phyloP scores from a whole-genome alignment of 2,329 filamentous ascomycete genomes.

The Epicoccum nigrum region DNA sequence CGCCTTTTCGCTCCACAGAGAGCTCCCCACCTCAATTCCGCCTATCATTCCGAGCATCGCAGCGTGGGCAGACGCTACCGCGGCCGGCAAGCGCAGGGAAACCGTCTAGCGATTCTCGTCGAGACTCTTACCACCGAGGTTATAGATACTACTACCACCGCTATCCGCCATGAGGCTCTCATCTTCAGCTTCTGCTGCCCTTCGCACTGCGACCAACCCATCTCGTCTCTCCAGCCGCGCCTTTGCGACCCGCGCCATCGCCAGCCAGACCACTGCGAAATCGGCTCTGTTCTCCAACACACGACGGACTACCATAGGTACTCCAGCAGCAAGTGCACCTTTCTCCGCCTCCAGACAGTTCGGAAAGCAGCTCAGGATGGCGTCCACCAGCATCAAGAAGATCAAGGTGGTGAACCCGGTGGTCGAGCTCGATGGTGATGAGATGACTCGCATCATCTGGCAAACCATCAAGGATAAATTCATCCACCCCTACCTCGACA shows the following conservation, averaged over 20 bases:
- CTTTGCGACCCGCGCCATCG: conserved; percentile 42
- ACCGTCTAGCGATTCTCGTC: conserved; percentile 21
- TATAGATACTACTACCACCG: conserved; percentile 25
- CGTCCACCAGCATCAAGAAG: conserved; percentile 83
- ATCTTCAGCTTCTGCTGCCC: conserved; percentile 34
- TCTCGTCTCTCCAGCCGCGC: conserved; percentile 29
- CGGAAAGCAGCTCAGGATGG: conserved; percentile 39
- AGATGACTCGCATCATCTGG: conserved; percentile 99
- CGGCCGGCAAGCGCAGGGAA: conserved; percentile 31
- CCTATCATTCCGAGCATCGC: conserved; percentile 22
- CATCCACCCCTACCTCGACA: conserved; percentile 93
- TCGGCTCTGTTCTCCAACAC: conserved; percentile 29
- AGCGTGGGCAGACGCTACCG: conserved; percentile 23
- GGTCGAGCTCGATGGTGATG: conserved; percentile 92
- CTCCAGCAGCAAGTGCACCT: conserved; percentile 14
- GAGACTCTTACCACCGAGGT: conserved; percentile 32
- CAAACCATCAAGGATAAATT: conserved; percentile 99
- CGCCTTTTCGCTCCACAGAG: conserved; percentile 30
- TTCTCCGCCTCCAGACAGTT: conserved; percentile 4
- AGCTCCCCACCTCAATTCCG: conserved; percentile 21
- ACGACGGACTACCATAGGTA: conserved; percentile 22
- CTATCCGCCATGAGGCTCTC: conserved; percentile 38
- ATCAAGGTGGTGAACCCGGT: conserved; percentile 99
- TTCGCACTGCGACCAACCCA: conserved; percentile 30
- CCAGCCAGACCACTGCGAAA: conserved; percentile 31